Evolutionary conservation across 1,284 basidiomycete genomes (phyloP).

Genomic region (Athelia psychrophila): DNA sequence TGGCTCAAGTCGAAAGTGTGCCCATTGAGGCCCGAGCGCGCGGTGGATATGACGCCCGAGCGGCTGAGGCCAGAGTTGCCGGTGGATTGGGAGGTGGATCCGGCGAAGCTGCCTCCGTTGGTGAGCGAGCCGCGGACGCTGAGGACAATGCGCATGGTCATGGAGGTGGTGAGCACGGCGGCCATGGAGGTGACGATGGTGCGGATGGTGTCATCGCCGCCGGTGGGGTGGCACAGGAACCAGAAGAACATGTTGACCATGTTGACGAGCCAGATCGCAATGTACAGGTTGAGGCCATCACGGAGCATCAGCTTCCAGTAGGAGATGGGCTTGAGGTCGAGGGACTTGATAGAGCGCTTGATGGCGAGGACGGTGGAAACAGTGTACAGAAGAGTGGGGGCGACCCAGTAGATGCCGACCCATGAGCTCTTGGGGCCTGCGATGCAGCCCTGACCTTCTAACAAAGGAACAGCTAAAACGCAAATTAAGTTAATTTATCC

Average conservation of each 20-base stretch:
- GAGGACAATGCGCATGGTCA: constrained; percentile 81
- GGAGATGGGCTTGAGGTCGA: constrained; percentile 53
- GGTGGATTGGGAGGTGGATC: constrained; percentile 37
- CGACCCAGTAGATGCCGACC: constrained; percentile 82
- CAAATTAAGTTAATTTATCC: background rate
- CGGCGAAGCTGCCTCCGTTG: constrained; percentile 64
- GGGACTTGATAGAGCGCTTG: constrained; percentile 58
- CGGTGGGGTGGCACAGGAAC: constrained; percentile 72
- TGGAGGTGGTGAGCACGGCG: constrained; percentile 77
- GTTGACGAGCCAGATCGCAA: constrained; percentile 74
- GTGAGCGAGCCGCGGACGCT: constrained; percentile 69
- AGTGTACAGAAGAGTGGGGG: constrained; percentile 68
- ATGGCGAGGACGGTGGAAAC: constrained; percentile 64
- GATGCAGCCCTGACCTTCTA: constrained; percentile 75
- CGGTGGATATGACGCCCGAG: constrained; percentile 35
- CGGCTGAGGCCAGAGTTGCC: constrained; percentile 48
- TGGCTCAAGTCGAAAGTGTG: constrained; percentile 61
- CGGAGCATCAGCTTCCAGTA: constrained; percentile 84
- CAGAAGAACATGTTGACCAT: constrained; percentile 78
- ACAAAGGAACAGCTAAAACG: constrained; percentile 58
- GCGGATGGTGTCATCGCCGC: constrained; percentile 59
- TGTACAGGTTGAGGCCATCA: constrained; percentile 81
- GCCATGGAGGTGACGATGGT: constrained; percentile 80
- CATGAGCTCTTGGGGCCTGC: constrained; percentile 73
- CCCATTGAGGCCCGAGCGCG: constrained; percentile 24